Conservation (phyloP, 2,329 filamentous ascomycete species). For the Penicillium sclerotiorum region DNA sequence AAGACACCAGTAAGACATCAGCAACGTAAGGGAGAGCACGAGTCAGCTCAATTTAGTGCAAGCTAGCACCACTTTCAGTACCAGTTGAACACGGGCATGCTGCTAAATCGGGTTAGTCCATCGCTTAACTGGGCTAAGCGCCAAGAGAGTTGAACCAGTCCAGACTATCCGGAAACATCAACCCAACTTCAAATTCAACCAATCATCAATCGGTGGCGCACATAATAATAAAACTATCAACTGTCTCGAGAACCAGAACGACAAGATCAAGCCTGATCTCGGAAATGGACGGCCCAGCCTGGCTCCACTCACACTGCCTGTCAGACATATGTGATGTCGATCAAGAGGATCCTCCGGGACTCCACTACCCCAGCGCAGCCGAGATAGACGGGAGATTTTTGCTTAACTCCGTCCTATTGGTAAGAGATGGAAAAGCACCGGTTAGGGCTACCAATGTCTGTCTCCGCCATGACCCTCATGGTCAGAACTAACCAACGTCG, state of each 20-base stretch:
- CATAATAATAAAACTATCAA: no score
- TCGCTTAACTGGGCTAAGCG: conserved; percentile 2
- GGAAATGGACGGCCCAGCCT: neutral
- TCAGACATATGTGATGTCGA: conserved; percentile 8
- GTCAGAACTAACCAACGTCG: no score
- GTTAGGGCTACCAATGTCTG: no score
- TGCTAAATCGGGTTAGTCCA: neutral
- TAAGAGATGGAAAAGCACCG: no score
- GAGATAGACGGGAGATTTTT: conserved; percentile 9
- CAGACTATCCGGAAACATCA: conserved; percentile 11
- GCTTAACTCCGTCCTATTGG: neutral
- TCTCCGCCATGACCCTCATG: no score
- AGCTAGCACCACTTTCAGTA: no score
- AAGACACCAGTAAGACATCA: no score
- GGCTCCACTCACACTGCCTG: conserved; percentile 1
- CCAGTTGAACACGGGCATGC: no score
- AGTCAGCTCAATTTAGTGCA: no score
- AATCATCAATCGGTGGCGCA: neutral
- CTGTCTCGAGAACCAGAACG: no score
- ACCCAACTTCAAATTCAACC: conserved; percentile 8
- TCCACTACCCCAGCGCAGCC: conserved; percentile 7
- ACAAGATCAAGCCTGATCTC: neutral
- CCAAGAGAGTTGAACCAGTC: conserved; percentile 1
- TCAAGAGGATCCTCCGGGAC: conserved; percentile 10
- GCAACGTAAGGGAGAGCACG: no score